These are phyloP conservation scores for Pulveroboletus sp. DNA, from an alignment of 768 basidiomycete species.

Conservation along the genomic window DNA sequence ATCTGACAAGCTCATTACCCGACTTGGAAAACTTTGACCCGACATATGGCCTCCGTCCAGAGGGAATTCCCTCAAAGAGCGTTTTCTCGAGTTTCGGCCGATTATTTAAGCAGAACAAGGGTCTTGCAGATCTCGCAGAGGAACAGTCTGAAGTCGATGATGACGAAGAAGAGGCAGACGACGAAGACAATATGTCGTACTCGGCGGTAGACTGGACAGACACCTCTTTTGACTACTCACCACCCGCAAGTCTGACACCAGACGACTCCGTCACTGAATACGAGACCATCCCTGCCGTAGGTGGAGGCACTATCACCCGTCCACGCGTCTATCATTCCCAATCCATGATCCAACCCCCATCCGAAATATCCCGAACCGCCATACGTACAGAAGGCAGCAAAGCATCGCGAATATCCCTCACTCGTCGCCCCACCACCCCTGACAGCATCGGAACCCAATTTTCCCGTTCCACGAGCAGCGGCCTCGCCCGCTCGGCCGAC, in stretches of 20 bases:
- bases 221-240: constrained; percentile 43
- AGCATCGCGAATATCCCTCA: constrained; percentile 9
- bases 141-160: constrained; percentile 46
- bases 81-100: constrained; percentile 76
- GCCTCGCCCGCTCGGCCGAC: constrained; percentile 41
- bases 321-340: constrained; percentile 87
- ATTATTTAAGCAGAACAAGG: constrained; percentile 65
- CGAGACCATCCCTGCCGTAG: constrained; percentile 89
- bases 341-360: constrained; percentile 60
- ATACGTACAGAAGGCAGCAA: constrained; percentile 59
- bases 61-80: constrained; percentile 83
- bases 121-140: constrained; percentile 79
- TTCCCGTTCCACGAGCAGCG: constrained; percentile 49
- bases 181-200: constrained; percentile 41
- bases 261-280: constrained; percentile 59
- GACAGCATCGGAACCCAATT: constrained; percentile 51
- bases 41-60: constrained; percentile 92
- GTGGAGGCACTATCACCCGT: constrained; percentile 83
- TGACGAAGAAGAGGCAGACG: constrained; percentile 38
- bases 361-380: constrained; percentile 14
- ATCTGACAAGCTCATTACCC: constrained; percentile 31
- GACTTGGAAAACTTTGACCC: constrained; percentile 89
- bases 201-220: constrained; percentile 75
- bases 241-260: constrained; percentile 42
- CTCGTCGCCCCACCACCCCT: constrained; percentile 35